Base-by-base conservation (phyloP, 1,284 basidiomycete species). In the Pyrrhoderma lamaoense region DNA sequence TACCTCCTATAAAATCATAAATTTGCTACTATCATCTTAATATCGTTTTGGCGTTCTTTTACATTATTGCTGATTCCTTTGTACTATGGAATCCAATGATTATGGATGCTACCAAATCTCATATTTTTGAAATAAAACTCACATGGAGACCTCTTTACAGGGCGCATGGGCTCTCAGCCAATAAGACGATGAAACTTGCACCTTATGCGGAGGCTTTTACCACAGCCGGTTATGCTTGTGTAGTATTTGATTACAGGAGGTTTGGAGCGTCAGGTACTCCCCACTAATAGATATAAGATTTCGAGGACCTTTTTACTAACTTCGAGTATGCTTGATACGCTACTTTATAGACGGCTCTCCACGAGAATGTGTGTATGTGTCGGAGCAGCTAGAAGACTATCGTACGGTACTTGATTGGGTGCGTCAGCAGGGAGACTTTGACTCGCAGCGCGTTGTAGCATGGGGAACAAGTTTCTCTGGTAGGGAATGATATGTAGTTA, bases 361-460 rank as follows among this genome's bases (percentile, higher is more conserved):
- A 2, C 61, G 67, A 7, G 58, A 70, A 38, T 52, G 61, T 14
- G 37, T 70, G 3, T 57, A 60, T 22, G 58, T 71, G 18, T 48
- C 42, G 42, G 70, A 72, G 38, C 70, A 71, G 51, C 61, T 67
- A 14, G 67, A 70, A 5, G 70, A 72, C 58, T 72, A 71, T 56
- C 59, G 65, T 11, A 64, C 67, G 3, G 67, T 70, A 13, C 55
- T 72, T 49, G 63, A 65, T 43, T 70, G 61, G 49, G 66, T 61
- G 31, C 56, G 65, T 18, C 60, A 63, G 49, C 63, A 68, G 53
- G 40, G 60, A 1, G 60, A 63, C 13, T 66, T 65, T 42, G 67
- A 70, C 47, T 54, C 63, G 1, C 62, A 67, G 18, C 57, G 64
- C 25, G 59, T 69, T 31, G 54, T 70, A 9, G 23, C 70, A 0